A percentile compares a stretch with the other conserved stretches of the same genome.
phyloP scores from a whole-genome alignment of 1,284 basidiomycete species.

The Sporisorium reilianum region DNA sequence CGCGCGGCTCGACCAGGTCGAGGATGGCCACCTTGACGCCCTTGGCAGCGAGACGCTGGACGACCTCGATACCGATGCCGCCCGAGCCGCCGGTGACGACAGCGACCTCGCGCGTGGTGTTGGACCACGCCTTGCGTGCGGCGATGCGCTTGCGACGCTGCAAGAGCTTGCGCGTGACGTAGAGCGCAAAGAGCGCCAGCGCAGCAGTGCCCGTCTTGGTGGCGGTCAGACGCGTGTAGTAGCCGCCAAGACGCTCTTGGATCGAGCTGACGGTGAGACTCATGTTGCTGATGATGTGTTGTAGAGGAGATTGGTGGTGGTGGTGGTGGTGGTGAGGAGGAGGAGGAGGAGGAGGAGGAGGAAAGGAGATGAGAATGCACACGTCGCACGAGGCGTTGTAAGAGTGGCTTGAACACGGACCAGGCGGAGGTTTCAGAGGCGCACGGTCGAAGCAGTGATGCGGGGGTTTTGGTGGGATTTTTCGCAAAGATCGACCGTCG shows the following conservation, averaged over 20 bases:
- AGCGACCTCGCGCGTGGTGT: slow-evolving; percentile 60
- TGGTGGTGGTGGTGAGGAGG: slow-evolving; percentile 1
- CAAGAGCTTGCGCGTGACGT: slow-evolving; percentile 18
- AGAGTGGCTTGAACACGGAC: no score
- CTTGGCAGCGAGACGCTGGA: slow-evolving; percentile 44
- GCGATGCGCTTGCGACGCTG: slow-evolving; percentile 29
- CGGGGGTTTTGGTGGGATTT: no score
- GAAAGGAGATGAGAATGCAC: no score
- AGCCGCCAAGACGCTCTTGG: slow-evolving; percentile 22
- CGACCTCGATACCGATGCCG: slow-evolving; percentile 64
- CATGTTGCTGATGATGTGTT: background rate
- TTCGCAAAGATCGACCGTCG: background rate
- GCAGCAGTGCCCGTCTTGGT: slow-evolving; percentile 26
- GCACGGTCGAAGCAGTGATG: no score
- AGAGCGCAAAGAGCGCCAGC: slow-evolving; percentile 36
- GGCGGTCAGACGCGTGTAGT: slow-evolving; percentile 37
- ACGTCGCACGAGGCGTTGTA: no score
- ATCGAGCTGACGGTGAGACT: slow-evolving; percentile 31
- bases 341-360: background rate
- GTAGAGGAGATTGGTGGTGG: background rate
- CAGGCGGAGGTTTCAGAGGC: no score
- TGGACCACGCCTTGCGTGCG: slow-evolving; percentile 47
- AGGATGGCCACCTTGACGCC: slow-evolving; percentile 65
- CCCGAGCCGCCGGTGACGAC: slow-evolving; percentile 67
- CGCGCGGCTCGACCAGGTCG: slow-evolving; percentile 56